These are phyloP conservation scores for Nakaseomyces uthaithaninus DNA, from an alignment of 1,139 yeast genomes.

Conservation along the genomic window DNA sequence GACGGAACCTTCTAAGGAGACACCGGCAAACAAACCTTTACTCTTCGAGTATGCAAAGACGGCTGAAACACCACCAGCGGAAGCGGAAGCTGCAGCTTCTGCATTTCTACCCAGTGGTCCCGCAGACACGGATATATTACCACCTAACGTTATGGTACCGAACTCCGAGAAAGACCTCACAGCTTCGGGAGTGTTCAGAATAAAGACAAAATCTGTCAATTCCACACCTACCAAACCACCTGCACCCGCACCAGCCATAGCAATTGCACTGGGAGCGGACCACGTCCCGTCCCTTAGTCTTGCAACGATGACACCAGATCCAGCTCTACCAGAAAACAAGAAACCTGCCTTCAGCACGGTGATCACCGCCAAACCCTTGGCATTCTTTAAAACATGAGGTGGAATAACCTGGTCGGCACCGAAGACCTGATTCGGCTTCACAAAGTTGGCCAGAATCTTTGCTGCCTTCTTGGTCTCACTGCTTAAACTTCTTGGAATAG, in stretches of 20 bases:
- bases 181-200: slow-evolving; percentile 76
- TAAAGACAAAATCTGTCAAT: slow-evolving; percentile 91
- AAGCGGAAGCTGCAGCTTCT: slow-evolving; percentile 95
- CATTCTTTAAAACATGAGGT: slow-evolving; percentile 76
- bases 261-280: slow-evolving; percentile 98
- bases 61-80: slow-evolving; percentile 80
- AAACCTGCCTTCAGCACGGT: slow-evolving; percentile 96
- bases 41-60: slow-evolving; percentile 91
- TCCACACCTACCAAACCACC: slow-evolving; percentile 98
- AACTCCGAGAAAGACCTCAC: slow-evolving; percentile 90
- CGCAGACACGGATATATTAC: slow-evolving; percentile 93
- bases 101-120: slow-evolving; percentile 98
- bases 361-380: slow-evolving; percentile 84
- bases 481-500: slow-evolving; percentile 83
- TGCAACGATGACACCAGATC: slow-evolving; percentile 93
- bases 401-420: slow-evolving; percentile 90
- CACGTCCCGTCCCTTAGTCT: slow-evolving; percentile 89
- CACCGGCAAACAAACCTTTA: slow-evolving; percentile 95
- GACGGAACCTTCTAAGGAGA: slow-evolving; percentile 92
- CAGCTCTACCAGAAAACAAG: slow-evolving; percentile 92
- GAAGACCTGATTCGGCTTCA: slow-evolving; percentile 90
- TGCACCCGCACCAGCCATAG: slow-evolving; percentile 97
- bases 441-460: slow-evolving; percentile 75
- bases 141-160: slow-evolving; percentile 92
- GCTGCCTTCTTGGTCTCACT: slow-evolving; percentile 97